These are phyloP conservation scores for Apiotrichum porosum DNA, from an alignment of 1,284 basidiomycete species.

Conservation along the genomic window DNA sequence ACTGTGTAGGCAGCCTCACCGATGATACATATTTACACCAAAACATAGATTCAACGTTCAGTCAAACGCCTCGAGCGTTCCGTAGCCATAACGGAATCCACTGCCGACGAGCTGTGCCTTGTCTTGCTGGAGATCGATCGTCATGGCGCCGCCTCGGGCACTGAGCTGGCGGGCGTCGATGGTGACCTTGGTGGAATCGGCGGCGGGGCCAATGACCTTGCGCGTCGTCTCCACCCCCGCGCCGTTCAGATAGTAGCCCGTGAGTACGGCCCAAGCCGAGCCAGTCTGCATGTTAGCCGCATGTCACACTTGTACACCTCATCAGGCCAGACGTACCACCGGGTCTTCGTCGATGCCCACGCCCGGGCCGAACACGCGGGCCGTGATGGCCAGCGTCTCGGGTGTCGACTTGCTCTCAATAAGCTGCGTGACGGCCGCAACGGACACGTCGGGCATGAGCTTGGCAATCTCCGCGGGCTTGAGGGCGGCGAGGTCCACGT, in stretches of 20 bases:
- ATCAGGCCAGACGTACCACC: slow-evolving; percentile 24
- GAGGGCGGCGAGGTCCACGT: slow-evolving; percentile 21
- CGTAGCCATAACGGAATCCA: slow-evolving; percentile 9
- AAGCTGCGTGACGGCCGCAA: slow-evolving; percentile 6
- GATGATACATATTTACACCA: too few relatives aligned
- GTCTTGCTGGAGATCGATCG: background rate
- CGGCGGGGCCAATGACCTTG: background rate
- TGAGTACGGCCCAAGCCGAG: slow-evolving; percentile 28
- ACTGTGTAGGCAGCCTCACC: too few relatives aligned
- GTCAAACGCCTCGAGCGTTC: slow-evolving; percentile 10
- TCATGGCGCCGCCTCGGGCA: slow-evolving; percentile 4
- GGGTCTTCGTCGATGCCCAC: slow-evolving; percentile 39
- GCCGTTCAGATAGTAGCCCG: slow-evolving; percentile 27
- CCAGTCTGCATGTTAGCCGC: slow-evolving; percentile 16
- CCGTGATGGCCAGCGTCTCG: slow-evolving; percentile 7
- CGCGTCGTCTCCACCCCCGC: background rate
- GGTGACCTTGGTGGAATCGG: background rate
- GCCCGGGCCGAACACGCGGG: slow-evolving; percentile 29
- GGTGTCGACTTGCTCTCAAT: background rate
- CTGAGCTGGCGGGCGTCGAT: slow-evolving; percentile 11
- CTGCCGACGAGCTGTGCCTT: slow-evolving; percentile 11
- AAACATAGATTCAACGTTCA: too few relatives aligned
- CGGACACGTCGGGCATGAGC: slow-evolving; percentile 16
- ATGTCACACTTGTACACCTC: too few relatives aligned
- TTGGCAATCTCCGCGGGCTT: background rate